These are phyloP conservation scores for Fragosphaeria purpurea DNA, from an alignment of 2,329 filamentous ascomycete species.

Conservation along the genomic window DNA sequence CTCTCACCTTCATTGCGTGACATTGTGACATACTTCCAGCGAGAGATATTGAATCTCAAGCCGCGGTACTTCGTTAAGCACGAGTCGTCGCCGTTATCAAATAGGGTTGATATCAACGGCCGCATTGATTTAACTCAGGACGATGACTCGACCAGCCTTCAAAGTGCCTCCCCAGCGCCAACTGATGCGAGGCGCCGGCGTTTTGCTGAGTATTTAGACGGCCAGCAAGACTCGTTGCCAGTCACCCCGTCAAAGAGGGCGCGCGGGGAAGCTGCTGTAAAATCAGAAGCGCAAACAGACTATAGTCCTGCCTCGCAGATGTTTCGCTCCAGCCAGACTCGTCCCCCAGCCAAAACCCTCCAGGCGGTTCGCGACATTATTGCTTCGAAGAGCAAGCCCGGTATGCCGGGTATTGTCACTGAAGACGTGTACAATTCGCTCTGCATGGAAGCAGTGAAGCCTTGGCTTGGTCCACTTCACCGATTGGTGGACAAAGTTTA, in stretches of 20 bases:
- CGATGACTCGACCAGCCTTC: conserved; percentile 26
- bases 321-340: not conserved
- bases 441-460: conserved; percentile 43
- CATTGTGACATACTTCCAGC: conserved; percentile 41
- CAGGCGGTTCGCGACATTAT: conserved; percentile 46
- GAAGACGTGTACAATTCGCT: conserved; percentile 50
- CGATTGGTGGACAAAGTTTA: conserved; percentile 39
- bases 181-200: conserved; percentile 6
- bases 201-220: conserved; percentile 9
- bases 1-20: conserved; percentile 36
- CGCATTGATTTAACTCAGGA: conserved; percentile 28
- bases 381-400: conserved; percentile 41
- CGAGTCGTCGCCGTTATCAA: not conserved
- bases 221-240: conserved; percentile 1
- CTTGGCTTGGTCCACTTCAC: conserved; percentile 47
- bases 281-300: conserved; percentile 15
- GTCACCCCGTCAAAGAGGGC: conserved; percentile 9
- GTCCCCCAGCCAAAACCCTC: conserved; percentile 25
- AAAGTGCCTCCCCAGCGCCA: not conserved
- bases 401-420: conserved; percentile 48
- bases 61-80: conserved; percentile 33
- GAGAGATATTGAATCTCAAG: conserved; percentile 35
- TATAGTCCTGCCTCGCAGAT: not conserved
- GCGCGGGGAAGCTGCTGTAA: conserved; percentile 8
- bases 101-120: conserved; percentile 16